phyloP scores from a whole-genome alignment of 108 stramenopile species.

The Hondaea fermentalgiana region DNA sequence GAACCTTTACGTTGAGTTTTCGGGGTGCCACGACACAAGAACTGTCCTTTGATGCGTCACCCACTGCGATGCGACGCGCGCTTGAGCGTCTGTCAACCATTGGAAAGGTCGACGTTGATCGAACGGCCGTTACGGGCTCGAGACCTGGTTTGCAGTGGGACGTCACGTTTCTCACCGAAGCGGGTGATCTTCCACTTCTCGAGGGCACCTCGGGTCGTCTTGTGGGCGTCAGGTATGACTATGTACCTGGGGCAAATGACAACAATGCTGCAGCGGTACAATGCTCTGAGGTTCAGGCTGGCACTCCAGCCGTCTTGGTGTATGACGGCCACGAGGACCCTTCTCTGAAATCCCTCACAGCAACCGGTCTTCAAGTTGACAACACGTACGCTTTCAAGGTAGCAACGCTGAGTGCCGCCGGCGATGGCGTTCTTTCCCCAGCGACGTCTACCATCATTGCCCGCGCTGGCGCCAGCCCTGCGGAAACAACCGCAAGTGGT shows the following conservation, averaged over 20 bases:
- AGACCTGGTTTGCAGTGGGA: conserved; percentile 35
- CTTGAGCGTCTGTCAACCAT: conserved; percentile 59
- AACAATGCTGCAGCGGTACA: conserved; percentile 23
- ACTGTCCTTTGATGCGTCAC: conserved; percentile 43
- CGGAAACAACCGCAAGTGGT: conserved; percentile 60
- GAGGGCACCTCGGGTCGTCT: background rate
- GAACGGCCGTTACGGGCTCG: background rate
- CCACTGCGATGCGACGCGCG: conserved; percentile 35
- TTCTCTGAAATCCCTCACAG: conserved; percentile 35
- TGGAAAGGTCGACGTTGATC: conserved; percentile 53
- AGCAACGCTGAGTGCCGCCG: conserved; percentile 59
- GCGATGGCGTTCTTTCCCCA: conserved; percentile 51
- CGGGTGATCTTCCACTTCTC: conserved; percentile 66
- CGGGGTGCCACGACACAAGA: conserved; percentile 46
- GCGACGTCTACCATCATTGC: conserved; percentile 58
- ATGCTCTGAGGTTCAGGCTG: conserved; percentile 49
- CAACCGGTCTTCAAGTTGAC: conserved; percentile 44
- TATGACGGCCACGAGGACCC: conserved; percentile 61
- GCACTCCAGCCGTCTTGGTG: conserved; percentile 54
- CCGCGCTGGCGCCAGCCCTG: conserved; percentile 60
- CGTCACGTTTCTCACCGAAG: conserved; percentile 59
- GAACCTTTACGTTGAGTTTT: conserved; percentile 58
- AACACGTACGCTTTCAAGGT: conserved; percentile 71
- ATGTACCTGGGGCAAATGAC: conserved; percentile 5
- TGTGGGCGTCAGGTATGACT: background rate